phyloP scores from a whole-genome alignment of 2,329 filamentous ascomycete genomes.

The Aspergillus calidoustus region DNA sequence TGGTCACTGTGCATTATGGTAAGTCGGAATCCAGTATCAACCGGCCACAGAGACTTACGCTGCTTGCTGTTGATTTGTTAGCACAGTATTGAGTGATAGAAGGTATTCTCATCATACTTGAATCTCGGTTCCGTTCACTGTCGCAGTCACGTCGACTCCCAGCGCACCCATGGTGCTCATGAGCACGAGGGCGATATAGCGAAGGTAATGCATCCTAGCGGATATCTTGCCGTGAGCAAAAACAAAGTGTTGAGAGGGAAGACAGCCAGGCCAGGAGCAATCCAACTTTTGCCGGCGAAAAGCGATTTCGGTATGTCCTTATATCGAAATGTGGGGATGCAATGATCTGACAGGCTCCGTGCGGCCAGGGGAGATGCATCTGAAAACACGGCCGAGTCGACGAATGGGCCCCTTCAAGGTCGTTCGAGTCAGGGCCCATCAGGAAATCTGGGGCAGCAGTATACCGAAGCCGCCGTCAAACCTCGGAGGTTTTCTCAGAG shows the following conservation, averaged over 20 bases:
- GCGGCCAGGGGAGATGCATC: not conserved
- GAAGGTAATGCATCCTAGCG: constrained; percentile 4
- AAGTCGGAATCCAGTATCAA: not conserved
- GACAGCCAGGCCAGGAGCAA: not conserved
- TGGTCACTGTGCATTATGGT: constrained; percentile 4
- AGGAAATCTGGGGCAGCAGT: not conserved
- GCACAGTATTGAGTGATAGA: not conserved
- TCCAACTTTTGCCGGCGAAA: not conserved
- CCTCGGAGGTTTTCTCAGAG: constrained; percentile 10
- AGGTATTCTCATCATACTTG: not conserved
- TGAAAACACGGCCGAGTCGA: not conserved
- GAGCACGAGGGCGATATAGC: constrained; percentile 1
- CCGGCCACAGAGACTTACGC: not conserved
- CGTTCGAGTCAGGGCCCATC: not conserved
- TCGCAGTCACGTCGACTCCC: constrained; percentile 1
- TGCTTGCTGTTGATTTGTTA: not conserved
- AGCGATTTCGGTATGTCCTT: not conserved
- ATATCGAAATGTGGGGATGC: constrained; percentile 8
- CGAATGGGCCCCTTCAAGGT: not conserved
- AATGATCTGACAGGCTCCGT: not conserved
- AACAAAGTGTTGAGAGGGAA: not conserved
- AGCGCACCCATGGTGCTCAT: not conserved
- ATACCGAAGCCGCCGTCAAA: constrained; percentile 8
- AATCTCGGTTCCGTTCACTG: constrained; percentile 10
- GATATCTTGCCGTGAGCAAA: not conserved